Evolutionary conservation across 176 grass and related monocot genomes (phyloP), one percentile per base, ranked within the genome.

Genomic region (Panicum miliaceum): DNA sequence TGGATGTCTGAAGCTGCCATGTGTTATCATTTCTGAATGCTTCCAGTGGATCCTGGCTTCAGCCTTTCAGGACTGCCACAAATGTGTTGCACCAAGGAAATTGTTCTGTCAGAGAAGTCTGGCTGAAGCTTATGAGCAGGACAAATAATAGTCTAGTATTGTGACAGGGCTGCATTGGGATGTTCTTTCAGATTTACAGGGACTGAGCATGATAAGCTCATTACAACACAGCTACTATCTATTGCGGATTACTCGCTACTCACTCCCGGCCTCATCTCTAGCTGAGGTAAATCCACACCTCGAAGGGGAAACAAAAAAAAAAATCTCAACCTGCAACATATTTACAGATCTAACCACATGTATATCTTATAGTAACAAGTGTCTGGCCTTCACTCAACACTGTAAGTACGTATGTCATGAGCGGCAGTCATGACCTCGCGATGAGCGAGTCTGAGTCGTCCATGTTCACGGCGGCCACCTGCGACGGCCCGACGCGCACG

Each of bases 401-500:
- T 76, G 41, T 36, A 38, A 32, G 25, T 61, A 48, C 41, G 71
- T 25, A 22, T 26, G 80, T 22, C 8, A 58, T 5, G 8, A 48
- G 52, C 40, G 1, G 59, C 3, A 7, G 19, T 94, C 85, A 86
- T 70, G 86, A 91, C 78, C 82, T 90, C 14, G 88, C 61, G 35
- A 91, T 43, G 1, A 71, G 73, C 77, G 79, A 90, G 59, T 93
- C 91, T 1, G 84, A 78, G 26, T 91, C 89, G 35, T 97, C 94
- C 42, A 47, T 1, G 86, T 82, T 80, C 29, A 97, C 84, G 6
- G 94, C 94, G 40, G 91, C 94, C 52, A 97, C 91, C 86, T 94
- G 90, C 46, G 94, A 94, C 1, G 91, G 91, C 14, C 94, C 94
- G 23, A 97, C 84, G 64, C 85, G 87, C 15, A 83, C 41, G 34